Evolutionary conservation across 2,329 filamentous ascomycete species (phyloP), one percentile per base, ranked within the genome.

Genomic region (Blastomyces parvus): DNA sequence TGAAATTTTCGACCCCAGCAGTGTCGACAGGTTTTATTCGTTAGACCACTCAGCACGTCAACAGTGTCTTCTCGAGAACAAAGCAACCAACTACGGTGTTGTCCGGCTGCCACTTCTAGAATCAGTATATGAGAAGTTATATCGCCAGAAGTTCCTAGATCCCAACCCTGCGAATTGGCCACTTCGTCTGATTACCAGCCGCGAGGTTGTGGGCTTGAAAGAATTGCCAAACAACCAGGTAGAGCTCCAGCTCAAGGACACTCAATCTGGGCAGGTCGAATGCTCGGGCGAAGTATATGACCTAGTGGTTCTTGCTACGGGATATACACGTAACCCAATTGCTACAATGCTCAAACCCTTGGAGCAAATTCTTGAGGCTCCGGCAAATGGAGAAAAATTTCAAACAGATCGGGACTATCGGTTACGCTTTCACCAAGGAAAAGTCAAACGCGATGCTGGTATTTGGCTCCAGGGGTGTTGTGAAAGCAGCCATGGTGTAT

Each of bases 391-490:
- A 11, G 60, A 63, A n/a, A 57, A 64, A 22, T 65, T 59, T 78
- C 80, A 81, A 19, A 89, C 96, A 1, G 81, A 81, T 40, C 84
- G 93, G 61, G 85, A 97, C 74, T 97, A 97, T 76, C 83, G 83
- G 60, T 84, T 97, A 59, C 79, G 86, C 64, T 91, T 95, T 72
- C 81, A 84, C 59, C 78, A 83, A 1, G 86, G 84, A 38, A 81
- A 83, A 58, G 88, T 97, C 42, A 83, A 85, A n/a, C 73, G 82
- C 0, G 85, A 87, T 55, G 88, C 90, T 17, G 92, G 92, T 3
- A 82, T 97, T 64, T 97, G 90, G 88, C 81, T 97, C 69, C 94
- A 97, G 75, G 93, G 93, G 40, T 97, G 92, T 79, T 95, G 91
- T 74, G 92, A 97, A 80, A 86, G 83, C 66, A 96, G 91, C 42